Base-by-base conservation (phyloP, 805 yeast genomes). In the Middelhovenomyces tepae region DNA sequence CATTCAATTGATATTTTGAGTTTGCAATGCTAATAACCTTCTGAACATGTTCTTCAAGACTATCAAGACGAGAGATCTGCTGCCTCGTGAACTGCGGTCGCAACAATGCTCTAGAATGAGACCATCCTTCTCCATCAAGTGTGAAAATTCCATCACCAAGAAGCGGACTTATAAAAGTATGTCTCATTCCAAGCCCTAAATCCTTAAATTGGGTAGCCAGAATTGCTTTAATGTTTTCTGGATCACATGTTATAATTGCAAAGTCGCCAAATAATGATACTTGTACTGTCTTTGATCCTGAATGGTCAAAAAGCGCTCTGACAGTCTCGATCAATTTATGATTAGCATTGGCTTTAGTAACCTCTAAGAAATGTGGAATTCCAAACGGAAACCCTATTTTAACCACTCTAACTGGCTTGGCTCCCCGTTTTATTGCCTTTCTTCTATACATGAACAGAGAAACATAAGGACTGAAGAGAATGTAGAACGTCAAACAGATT, bases 61-160 rank as follows among this genome's bases (percentile, higher is more conserved):
- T 32, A 5, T 38, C 43, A 1, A 56, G 40, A 16, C 52, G 52
- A 11, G 51, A 41, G 16, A 57, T 49, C 44, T 56, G 59, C 27
- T 50, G 52, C 4, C 53, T 42, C 25, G 47, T 32, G 41, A 58
- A 58, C 40, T 56, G 59, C 4, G 64, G 64, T 22, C 61, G 47
- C 27, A 58, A 45, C 48, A 58, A 35, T 5, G 55, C 48, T 9
- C 64, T 43, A 11, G 61, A 52, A 34, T 58, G 62, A 30, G 51
- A 48, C 64, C 64, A 59, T 17, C 49, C 52, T 23, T 45, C 45
- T 17, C 59, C 59, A 24, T 50, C 50, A 15, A 52, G 46, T 3
- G 61, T 57, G 44, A 59, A 59, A 28, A 59, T 57, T 2, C 64
- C 63, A 19, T 46, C 41, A 4, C 62, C 62, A 9, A 59, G 40